phyloP scores from a whole-genome alignment of 352 stramenopile genomes.

The Pythium grandisporangium region DNA sequence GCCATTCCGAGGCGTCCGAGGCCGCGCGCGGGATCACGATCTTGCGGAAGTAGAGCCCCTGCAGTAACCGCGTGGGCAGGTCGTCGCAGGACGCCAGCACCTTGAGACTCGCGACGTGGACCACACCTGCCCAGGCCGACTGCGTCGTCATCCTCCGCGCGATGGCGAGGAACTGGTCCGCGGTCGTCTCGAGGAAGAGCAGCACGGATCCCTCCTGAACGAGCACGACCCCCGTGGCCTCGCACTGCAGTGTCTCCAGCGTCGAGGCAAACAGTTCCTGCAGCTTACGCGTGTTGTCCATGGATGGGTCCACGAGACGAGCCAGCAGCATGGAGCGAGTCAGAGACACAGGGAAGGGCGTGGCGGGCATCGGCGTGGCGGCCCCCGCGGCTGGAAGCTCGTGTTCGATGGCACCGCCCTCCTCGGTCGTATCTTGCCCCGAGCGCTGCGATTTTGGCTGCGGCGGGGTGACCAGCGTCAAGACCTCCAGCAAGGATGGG shows the following conservation, averaged over 20 bases:
- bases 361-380: neutral
- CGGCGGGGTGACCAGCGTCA: conserved; percentile 30
- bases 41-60: conserved; percentile 65
- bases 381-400: conserved; percentile 6
- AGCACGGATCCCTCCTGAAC: conserved; percentile 40
- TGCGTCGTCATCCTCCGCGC: conserved; percentile 22
- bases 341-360: conserved; percentile 32
- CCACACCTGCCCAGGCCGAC: conserved; percentile 22
- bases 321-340: conserved; percentile 38
- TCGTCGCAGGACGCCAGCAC: conserved; percentile 58
- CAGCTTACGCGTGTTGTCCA: conserved; percentile 41
- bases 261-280: conserved; percentile 60
- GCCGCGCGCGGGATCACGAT: conserved; percentile 17
- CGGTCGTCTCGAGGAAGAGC: conserved; percentile 49
- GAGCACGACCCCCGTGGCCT: conserved; percentile 45
- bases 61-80: conserved; percentile 31
- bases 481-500: conserved; percentile 36
- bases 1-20: conserved; percentile 23
- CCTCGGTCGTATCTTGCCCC: conserved; percentile 18
- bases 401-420: conserved; percentile 5
- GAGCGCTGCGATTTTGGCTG: conserved; percentile 12
- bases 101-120: conserved; percentile 31
- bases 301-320: conserved; percentile 19
- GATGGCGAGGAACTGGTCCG: conserved; percentile 43
- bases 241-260: conserved; percentile 41